Conservation (phyloP, 176 grass and related monocot genomes). For the Dendrocalamus sinicus region DNA sequence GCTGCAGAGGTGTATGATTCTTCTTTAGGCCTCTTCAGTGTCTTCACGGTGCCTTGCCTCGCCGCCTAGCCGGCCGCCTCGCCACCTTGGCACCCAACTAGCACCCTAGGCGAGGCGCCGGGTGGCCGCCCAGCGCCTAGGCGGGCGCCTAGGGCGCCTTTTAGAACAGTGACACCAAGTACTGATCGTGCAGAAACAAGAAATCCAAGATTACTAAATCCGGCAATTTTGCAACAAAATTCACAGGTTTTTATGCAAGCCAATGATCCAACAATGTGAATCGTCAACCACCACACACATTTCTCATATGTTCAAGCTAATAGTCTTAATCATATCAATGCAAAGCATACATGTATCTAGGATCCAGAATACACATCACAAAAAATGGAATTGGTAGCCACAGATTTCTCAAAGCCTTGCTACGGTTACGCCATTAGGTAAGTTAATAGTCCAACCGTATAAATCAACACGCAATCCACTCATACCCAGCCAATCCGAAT, state of each 20-base stretch:
- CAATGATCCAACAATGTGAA: not conserved
- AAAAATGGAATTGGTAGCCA: not conserved
- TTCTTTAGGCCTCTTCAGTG: no score
- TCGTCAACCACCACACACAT: not conserved
- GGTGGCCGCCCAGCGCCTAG: no score
- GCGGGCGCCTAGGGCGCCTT: no score
- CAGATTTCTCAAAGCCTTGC: not conserved
- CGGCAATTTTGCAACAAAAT: not conserved
- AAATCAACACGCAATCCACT: not conserved
- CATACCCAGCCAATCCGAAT: not conserved
- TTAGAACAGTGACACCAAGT: not conserved
- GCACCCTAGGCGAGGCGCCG: no score
- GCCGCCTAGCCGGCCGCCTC: no score
- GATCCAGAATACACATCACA: conserved; percentile 25
- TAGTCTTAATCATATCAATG: not conserved
- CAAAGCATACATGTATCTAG: not conserved
- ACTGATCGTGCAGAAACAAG: not conserved
- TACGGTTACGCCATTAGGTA: not conserved
- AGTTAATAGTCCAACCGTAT: not conserved
- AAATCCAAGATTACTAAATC: not conserved
- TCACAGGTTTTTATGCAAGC: not conserved
- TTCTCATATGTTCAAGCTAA: not conserved
- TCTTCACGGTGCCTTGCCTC: no score
- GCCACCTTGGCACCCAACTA: no score
- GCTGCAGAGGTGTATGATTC: no score